phyloP scores from a whole-genome alignment of 116 monocot genomes.

The Dioscorea cayenensis region DNA sequence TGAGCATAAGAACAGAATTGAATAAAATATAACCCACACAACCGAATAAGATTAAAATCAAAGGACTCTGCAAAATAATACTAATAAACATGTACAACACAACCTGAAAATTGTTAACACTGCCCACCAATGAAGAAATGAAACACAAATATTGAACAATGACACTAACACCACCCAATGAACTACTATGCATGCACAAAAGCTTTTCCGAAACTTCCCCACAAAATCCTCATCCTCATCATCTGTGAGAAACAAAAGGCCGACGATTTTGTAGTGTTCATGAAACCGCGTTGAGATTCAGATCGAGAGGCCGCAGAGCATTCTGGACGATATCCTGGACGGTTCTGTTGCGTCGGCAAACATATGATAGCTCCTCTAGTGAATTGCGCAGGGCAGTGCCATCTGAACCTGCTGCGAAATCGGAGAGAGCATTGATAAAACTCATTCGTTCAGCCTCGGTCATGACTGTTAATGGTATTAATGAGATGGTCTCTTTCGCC shows the following conservation, averaged over 20 bases:
- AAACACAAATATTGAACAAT: too few relatives aligned
- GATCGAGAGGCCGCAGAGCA: conserved; percentile 83
- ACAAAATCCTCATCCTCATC: too few relatives aligned
- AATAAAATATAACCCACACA: too few relatives aligned
- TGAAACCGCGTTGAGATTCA: conserved; percentile 37
- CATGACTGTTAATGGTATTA: conserved; percentile 67
- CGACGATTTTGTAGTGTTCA: background rate
- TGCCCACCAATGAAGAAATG: too few relatives aligned
- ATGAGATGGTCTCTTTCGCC: conserved; percentile 56
- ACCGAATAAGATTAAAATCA: too few relatives aligned
- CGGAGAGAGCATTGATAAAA: conserved; percentile 60
- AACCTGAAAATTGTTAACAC: too few relatives aligned
- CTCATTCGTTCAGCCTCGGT: conserved; percentile 64
- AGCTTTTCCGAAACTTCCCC: too few relatives aligned
- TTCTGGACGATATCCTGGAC: conserved; percentile 89
- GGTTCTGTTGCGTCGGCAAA: conserved; percentile 77
- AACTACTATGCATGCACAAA: too few relatives aligned
- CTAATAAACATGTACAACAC: too few relatives aligned
- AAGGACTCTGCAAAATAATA: too few relatives aligned
- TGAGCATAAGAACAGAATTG: too few relatives aligned
- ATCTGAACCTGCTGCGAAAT: conserved; percentile 54
- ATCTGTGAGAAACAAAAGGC: background rate
- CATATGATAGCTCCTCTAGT: conserved; percentile 82
- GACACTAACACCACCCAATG: too few relatives aligned
- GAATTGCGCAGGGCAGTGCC: conserved; percentile 28